A percentile compares a stretch with the other conserved stretches of the same genome.
phyloP scores from a whole-genome alignment of 2,329 filamentous ascomycete species.

The Fusarium sp. region DNA sequence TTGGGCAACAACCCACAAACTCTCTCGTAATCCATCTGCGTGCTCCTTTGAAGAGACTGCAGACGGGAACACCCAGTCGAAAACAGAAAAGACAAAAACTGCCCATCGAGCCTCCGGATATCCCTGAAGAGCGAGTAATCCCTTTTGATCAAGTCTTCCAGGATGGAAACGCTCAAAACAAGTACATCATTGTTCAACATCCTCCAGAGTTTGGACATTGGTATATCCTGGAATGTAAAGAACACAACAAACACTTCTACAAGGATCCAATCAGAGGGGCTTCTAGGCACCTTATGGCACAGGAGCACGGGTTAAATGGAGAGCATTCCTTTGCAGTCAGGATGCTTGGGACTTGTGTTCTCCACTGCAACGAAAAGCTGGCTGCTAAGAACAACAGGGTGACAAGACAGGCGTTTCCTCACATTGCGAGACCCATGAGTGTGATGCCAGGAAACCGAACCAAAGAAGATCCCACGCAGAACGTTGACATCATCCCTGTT shows the following conservation, averaged over 20 bases:
- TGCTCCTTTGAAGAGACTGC: background rate
- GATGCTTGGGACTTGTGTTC: background rate
- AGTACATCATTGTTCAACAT: background rate
- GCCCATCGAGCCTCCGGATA: rapidly evolving
- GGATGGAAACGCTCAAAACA: background rate
- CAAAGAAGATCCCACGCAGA: rapidly evolving
- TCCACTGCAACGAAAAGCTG: rapidly evolving
- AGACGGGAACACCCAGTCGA: rapidly evolving
- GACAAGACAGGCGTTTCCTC: background rate
- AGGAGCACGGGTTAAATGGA: rapidly evolving
- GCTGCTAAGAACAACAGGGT: background rate
- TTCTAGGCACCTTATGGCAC: background rate
- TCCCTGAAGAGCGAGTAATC: background rate
- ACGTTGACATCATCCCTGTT: background rate
- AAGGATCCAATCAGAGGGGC: background rate
- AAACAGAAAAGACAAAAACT: background rate
- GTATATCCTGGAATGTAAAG: conserved; percentile 14
- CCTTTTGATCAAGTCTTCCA: conserved; percentile 10
- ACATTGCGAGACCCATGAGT: rapidly evolving
- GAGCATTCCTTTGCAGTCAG: background rate
- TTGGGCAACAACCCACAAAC: rapidly evolving
- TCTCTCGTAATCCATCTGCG: background rate
- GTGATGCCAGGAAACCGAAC: rapidly evolving
- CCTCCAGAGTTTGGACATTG: background rate
- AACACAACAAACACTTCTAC: background rate